phyloP scores from a whole-genome alignment of 352 stramenopile genomes.

The Globisporangium acanthophoron region DNA sequence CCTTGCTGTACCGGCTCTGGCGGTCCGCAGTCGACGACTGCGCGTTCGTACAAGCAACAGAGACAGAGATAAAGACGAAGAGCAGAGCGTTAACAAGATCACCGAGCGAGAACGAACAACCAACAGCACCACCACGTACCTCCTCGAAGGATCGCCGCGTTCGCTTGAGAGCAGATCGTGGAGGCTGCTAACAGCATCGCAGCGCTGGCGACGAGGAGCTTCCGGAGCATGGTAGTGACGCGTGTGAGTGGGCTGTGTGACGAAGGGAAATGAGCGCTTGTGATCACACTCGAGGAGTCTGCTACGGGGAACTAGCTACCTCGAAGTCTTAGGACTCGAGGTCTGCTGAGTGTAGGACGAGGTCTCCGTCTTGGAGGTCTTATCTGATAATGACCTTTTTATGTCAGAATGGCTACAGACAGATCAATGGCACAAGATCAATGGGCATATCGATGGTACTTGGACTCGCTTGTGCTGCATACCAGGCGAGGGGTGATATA shows the following conservation, averaged over 20 bases:
- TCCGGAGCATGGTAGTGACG: background rate
- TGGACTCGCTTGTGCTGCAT: no score
- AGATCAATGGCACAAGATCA: no score
- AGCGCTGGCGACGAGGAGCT: background rate
- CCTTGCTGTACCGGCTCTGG: conserved; percentile 36
- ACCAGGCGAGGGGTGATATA: background rate
- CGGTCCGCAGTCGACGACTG: conserved; percentile 14
- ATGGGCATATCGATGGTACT: no score
- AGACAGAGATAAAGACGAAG: background rate
- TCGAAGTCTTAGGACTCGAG: no score
- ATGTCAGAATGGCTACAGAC: no score
- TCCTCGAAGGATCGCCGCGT: background rate
- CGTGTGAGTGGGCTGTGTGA: background rate
- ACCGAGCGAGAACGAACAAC: no score
- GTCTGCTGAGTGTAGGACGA: no score
- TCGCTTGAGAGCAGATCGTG: background rate
- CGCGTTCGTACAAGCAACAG: background rate
- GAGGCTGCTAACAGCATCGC: background rate
- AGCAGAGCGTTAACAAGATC: no score
- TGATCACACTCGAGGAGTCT: no score
- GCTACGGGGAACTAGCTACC: no score
- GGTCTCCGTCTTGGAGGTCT: no score
- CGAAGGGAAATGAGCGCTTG: background rate
- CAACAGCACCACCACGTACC: background rate
- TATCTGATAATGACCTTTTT: no score